These are phyloP conservation scores for Dendrothele bispora DNA, from an alignment of 768 basidiomycete genomes.

Conservation along the genomic window DNA sequence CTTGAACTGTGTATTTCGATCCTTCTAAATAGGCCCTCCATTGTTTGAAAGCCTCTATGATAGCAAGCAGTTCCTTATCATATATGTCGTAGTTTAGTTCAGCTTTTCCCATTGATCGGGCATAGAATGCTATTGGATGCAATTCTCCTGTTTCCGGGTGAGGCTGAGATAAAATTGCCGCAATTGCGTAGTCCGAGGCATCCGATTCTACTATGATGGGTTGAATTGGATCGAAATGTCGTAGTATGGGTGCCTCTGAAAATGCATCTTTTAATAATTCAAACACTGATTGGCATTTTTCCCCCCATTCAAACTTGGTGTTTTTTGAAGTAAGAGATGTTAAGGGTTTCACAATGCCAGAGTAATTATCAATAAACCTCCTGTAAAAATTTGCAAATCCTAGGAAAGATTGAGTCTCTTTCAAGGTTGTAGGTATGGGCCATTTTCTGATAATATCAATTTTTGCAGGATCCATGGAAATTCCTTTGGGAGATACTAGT, in stretches of 20 bases:
- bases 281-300: slow-evolving; percentile 7
- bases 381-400: background rate
- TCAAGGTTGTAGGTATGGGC: background rate
- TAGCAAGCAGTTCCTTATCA: slow-evolving; percentile 36
- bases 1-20: too few relatives aligned
- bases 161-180: slow-evolving; percentile 9
- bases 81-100: slow-evolving; percentile 33
- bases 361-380: too few relatives aligned
- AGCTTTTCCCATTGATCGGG: slow-evolving; percentile 11
- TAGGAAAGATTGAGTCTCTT: background rate
- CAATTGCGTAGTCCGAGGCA: slow-evolving; percentile 16
- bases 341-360: too few relatives aligned
- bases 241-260: slow-evolving; percentile 11
- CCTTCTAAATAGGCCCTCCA: too few relatives aligned
- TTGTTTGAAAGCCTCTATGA: too few relatives aligned
- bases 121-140: slow-evolving; percentile 24
- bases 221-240: slow-evolving; percentile 6
- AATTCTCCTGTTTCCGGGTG: slow-evolving; percentile 3
- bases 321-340: background rate
- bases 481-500: background rate
- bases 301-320: background rate
- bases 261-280: slow-evolving; percentile 14
- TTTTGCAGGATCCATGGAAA: background rate
- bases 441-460: background rate
- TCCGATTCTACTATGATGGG: slow-evolving; percentile 12